Conservation (phyloP, 768 basidiomycete species). For the Tulasnella sp. region DNA sequence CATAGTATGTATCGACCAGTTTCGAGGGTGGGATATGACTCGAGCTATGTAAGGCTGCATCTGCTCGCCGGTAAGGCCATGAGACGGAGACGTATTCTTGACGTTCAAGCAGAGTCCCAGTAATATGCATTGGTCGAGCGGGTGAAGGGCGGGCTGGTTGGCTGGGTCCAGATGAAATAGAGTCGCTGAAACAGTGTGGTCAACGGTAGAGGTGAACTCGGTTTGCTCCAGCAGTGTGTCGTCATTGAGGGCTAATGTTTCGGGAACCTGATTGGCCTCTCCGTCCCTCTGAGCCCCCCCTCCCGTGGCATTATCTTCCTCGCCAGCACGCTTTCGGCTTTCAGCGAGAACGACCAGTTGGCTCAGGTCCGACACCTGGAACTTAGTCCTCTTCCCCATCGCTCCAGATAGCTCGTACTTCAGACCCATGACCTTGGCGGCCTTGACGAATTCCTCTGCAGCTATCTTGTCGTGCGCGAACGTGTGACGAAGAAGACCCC, state of each 20-base stretch:
- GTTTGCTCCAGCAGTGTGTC: slow-evolving; percentile 94
- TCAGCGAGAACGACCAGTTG: slow-evolving; percentile 93
- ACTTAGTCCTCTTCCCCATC: slow-evolving; percentile 87
- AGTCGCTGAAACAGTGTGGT: slow-evolving; percentile 28
- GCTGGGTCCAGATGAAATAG: slow-evolving; percentile 71
- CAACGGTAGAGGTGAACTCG: slow-evolving; percentile 63
- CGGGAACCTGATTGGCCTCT: slow-evolving; percentile 39
- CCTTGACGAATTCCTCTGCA: slow-evolving; percentile 61
- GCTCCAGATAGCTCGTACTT: slow-evolving; percentile 89
- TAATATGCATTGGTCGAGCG: slow-evolving; percentile 88
- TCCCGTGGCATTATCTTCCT: not conserved
- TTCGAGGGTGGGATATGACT: slow-evolving; percentile 77
- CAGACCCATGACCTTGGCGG: slow-evolving; percentile 64
- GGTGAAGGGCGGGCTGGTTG: slow-evolving; percentile 75
- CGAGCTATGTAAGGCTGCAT: slow-evolving; percentile 87
- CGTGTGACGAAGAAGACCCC: slow-evolving; percentile 70
- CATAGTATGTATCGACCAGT: slow-evolving; percentile 97
- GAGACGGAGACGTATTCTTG: slow-evolving; percentile 76
- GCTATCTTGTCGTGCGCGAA: slow-evolving; percentile 66
- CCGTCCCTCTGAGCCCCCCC: slow-evolving; percentile 12
- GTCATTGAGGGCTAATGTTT: slow-evolving; percentile 77
- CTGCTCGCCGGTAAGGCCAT: slow-evolving; percentile 85
- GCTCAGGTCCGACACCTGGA: slow-evolving; percentile 70
- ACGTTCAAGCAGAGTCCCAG: slow-evolving; percentile 84
- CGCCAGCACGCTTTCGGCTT: slow-evolving; percentile 41